phyloP scores from a whole-genome alignment of 495 filamentous ascomycete species.

The Platismatia glauca region DNA sequence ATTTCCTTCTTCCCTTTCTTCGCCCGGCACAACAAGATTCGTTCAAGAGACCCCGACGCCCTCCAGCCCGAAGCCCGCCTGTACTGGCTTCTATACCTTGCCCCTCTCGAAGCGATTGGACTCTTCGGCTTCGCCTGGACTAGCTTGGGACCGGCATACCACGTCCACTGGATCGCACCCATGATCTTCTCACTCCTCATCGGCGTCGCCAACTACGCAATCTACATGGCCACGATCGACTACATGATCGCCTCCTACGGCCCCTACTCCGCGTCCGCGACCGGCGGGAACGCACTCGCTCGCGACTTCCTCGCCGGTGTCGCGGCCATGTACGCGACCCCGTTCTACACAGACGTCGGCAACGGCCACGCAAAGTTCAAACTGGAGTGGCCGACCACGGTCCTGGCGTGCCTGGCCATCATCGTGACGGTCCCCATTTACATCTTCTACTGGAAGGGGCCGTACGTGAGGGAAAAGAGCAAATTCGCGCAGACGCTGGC shows the following conservation, averaged over 20 bases:
- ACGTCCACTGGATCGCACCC: conserved; percentile 53
- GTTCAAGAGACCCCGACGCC: conserved; percentile 39
- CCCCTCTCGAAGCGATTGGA: conserved; percentile 57
- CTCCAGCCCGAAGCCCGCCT: conserved; percentile 52
- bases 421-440: conserved; percentile 40
- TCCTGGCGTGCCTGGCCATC: conserved; percentile 37
- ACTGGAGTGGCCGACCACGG: conserved; percentile 37
- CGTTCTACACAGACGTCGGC: conserved; percentile 36
- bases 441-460: conserved; percentile 43
- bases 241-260: conserved; percentile 81
- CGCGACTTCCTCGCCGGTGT: conserved; percentile 41
- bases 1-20: conserved; percentile 56
- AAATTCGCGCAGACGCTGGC: conserved; percentile 36
- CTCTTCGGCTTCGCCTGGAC: conserved; percentile 64
- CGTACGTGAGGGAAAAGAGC: conserved; percentile 36
- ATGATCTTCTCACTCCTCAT: conserved; percentile 53
- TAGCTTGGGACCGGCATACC: conserved; percentile 46
- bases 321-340: conserved; percentile 39
- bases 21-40: conserved; percentile 38
- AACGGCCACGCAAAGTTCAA: conserved; percentile 19
- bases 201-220: conserved; percentile 60
- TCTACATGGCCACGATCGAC: conserved; percentile 76
- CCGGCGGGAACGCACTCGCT: conserved; percentile 56
- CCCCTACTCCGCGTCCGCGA: conserved; percentile 68
- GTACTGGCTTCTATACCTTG: conserved; percentile 38